phyloP scores from a whole-genome alignment of 345 rosid species.

The Arabidopsis arenosa region DNA sequence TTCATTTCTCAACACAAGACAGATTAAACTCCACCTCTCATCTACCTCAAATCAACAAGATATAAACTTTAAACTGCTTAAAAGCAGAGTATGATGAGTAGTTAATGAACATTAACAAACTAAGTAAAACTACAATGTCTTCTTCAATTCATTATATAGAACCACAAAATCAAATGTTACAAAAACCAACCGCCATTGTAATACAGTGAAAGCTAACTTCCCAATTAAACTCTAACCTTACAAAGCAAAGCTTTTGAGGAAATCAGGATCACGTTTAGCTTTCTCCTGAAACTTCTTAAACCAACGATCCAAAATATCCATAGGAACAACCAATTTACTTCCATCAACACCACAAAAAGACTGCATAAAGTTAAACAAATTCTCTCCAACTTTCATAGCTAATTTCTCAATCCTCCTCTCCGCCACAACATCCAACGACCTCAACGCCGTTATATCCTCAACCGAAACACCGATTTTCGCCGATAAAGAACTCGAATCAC shows the following conservation, averaged over 20 bases:
- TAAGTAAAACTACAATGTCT: background rate
- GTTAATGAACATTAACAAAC: background rate
- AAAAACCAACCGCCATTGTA: background rate
- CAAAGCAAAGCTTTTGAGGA: constrained; percentile 75
- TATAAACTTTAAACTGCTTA: background rate
- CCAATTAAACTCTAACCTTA: constrained; percentile 38
- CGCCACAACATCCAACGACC: constrained; percentile 73
- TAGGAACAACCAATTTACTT: constrained; percentile 82
- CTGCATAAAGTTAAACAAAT: constrained; percentile 93
- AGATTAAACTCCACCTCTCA: background rate
- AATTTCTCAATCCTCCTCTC: constrained; percentile 78
- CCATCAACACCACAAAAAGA: constrained; percentile 96
- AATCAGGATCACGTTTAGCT: constrained; percentile 90
- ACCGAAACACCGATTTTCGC: constrained; percentile 94
- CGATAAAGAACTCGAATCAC: constrained; percentile 60
- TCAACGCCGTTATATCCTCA: constrained; percentile 69
- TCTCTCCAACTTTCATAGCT: constrained; percentile 97
- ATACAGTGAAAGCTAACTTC: background rate
- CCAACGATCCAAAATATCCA: constrained; percentile 97
- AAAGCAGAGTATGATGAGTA: background rate
- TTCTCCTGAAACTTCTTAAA: constrained; percentile 93
- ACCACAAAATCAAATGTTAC: background rate
- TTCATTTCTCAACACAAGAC: background rate
- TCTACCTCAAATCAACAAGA: background rate
- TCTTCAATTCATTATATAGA: background rate